phyloP scores from a whole-genome alignment of 2,329 filamentous ascomycete genomes.

The Bipolaris zeicola region DNA sequence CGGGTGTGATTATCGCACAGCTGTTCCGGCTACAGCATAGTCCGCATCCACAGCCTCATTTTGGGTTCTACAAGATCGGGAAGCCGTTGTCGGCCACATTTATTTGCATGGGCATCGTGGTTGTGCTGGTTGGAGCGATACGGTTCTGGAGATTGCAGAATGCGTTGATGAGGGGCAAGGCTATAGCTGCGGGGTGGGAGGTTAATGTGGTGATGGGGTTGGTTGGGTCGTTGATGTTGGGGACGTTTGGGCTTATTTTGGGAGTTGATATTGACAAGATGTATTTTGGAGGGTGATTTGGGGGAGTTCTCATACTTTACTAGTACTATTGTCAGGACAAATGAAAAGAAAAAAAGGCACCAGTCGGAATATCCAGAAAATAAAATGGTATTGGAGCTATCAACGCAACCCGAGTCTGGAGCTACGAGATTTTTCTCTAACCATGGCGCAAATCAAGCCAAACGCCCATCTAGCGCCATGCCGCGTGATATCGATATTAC shows the following conservation, averaged over 20 bases:
- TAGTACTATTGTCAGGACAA: too few species aligned
- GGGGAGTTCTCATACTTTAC: background rate
- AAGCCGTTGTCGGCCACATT: conserved; percentile 62
- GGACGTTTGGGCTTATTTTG: conserved; percentile 25
- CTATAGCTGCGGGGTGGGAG: conserved; percentile 65
- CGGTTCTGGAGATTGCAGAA: conserved; percentile 67
- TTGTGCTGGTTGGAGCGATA: conserved; percentile 60
- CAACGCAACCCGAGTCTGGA: background rate
- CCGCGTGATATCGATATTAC: background rate
- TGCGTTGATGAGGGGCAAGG: conserved; percentile 63
- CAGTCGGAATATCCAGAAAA: background rate
- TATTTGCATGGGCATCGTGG: conserved; percentile 56
- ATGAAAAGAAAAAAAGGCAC: too few species aligned
- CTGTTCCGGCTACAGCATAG: conserved; percentile 67
- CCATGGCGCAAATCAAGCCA: background rate
- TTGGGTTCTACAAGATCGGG: conserved; percentile 67
- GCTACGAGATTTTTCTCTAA: background rate
- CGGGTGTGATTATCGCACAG: conserved; percentile 69
- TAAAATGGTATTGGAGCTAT: background rate
- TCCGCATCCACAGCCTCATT: conserved; percentile 49
- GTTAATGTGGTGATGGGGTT: conserved; percentile 56
- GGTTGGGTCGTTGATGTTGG: conserved; percentile 43
- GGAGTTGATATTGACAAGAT: conserved; percentile 26
- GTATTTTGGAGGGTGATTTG: conserved; percentile 2
- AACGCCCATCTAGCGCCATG: conserved; percentile 5